Evolutionary conservation across 331 rosid genomes (phyloP).

Genomic region (Saraca asoca): DNA sequence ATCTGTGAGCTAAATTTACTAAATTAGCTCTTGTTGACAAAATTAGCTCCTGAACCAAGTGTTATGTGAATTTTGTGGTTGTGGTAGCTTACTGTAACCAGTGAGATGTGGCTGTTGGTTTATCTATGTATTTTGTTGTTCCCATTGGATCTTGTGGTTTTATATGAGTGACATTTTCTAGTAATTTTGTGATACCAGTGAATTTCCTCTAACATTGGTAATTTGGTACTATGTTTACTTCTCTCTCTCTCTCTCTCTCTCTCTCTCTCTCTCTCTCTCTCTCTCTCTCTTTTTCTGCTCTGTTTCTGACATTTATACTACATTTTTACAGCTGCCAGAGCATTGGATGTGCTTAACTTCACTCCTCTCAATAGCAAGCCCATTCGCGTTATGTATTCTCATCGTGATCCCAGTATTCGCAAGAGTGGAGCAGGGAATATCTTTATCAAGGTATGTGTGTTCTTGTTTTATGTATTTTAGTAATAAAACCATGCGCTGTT

Average conservation of each 20-base stretch:
- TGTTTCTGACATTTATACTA: conserved; percentile 18
- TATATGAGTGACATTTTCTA: conserved; percentile 2
- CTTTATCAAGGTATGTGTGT: conserved; percentile 71
- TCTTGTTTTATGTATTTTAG: conserved; percentile 13
- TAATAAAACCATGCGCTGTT: not conserved
- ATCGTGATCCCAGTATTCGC: conserved; percentile 92
- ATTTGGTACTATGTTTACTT: no score
- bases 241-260: not conserved
- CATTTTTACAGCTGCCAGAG: conserved; percentile 77
- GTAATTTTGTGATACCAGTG: not conserved
- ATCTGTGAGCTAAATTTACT: no score
- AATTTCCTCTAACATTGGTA: not conserved
- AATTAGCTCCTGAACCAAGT: no score
- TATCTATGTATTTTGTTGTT: not conserved
- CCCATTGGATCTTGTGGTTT: not conserved
- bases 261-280: not conserved
- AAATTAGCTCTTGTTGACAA: no score
- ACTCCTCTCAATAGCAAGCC: conserved; percentile 77
- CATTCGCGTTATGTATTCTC: conserved; percentile 93
- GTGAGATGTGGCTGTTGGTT: not conserved
- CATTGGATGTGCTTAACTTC: conserved; percentile 88
- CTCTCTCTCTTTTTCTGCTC: not conserved
- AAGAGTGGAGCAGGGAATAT: conserved; percentile 94
- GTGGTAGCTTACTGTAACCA: no score
- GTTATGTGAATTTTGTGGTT: no score